Conservation (phyloP, 495 filamentous ascomycete genomes). For the Penicillium antarcticum region DNA sequence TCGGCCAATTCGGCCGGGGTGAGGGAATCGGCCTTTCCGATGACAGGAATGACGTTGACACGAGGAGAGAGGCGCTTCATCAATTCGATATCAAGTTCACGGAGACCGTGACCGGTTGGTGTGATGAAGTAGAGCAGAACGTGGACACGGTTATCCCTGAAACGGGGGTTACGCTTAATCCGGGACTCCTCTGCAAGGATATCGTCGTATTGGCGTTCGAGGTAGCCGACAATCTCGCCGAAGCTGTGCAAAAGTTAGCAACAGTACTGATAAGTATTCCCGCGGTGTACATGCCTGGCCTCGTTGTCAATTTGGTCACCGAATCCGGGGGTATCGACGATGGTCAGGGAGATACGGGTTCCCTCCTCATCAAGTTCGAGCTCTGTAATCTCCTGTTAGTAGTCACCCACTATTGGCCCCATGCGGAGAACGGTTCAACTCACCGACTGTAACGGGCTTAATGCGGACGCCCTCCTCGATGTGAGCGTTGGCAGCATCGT, state of each 20-base stretch:
- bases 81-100: constrained; percentile 97
- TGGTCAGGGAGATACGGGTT: constrained; percentile 94
- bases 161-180: constrained; percentile 99
- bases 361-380: constrained; percentile 97
- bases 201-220: constrained; percentile 98
- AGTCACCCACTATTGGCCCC: neutral
- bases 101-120: constrained; percentile 95
- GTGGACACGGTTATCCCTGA: constrained; percentile 98
- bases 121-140: constrained; percentile 99
- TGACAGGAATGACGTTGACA: constrained; percentile 98
- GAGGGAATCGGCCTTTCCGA: constrained; percentile 96
- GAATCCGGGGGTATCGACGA: constrained; percentile 97
- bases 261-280: neutral
- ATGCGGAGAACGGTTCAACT: constrained; percentile 30
- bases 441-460: constrained; percentile 97
- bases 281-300: constrained; percentile 65
- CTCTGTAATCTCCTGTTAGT: constrained; percentile 51
- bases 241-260: constrained; percentile 60
- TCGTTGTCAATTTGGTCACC: constrained; percentile 99
- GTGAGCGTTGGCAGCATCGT: constrained; percentile 85
- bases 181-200: constrained; percentile 98
- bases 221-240: constrained; percentile 92
- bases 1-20: constrained; percentile 95
- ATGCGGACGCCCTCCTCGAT: constrained; percentile 95
- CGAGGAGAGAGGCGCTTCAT: constrained; percentile 98